Conservation (phyloP, 805 yeast species). For the Wickerhamiella occidentalis region DNA sequence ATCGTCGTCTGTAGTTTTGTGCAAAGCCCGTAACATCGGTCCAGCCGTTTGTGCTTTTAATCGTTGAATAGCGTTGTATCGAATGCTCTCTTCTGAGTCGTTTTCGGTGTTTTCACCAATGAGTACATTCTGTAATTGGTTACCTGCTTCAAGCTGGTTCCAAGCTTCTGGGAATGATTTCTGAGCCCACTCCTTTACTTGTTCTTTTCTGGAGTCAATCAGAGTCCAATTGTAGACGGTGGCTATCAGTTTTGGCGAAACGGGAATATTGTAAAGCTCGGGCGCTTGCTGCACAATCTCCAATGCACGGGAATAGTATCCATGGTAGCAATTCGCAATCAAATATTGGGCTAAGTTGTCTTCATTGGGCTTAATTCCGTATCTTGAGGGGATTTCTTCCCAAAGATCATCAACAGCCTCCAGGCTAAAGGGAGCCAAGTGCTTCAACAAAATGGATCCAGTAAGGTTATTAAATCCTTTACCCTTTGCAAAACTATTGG, state of each 20-base stretch:
- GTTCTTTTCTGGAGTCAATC: constrained; percentile 28
- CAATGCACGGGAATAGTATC: constrained; percentile 45
- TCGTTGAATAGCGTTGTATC: constrained; percentile 20
- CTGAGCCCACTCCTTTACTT: constrained; percentile 33
- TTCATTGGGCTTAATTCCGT: constrained; percentile 41
- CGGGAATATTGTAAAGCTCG: constrained; percentile 26
- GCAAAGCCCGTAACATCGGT: constrained; percentile 7
- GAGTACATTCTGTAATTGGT: constrained; percentile 24
- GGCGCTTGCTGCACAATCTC: constrained; percentile 35
- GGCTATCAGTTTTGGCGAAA: constrained; percentile 22
- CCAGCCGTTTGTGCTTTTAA: constrained; percentile 16
- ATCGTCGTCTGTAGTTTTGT: constrained; percentile 10
- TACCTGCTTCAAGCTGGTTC: constrained; percentile 28
- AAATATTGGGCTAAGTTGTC: constrained; percentile 47
- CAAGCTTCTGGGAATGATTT: constrained; percentile 30
- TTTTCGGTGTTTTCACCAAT: constrained; percentile 21
- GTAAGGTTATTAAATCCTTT: constrained; percentile 46
- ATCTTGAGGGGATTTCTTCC: constrained; percentile 41
- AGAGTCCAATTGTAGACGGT: constrained; percentile 36
- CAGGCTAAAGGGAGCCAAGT: constrained; percentile 42
- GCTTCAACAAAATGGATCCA: constrained; percentile 52
- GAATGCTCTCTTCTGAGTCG: constrained; percentile 24
- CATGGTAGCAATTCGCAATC: constrained; percentile 60
- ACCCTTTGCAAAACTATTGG: constrained; percentile 44
- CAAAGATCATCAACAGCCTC: constrained; percentile 50